phyloP scores from a whole-genome alignment of 306 rosid species.

The Dryas octopetala region DNA sequence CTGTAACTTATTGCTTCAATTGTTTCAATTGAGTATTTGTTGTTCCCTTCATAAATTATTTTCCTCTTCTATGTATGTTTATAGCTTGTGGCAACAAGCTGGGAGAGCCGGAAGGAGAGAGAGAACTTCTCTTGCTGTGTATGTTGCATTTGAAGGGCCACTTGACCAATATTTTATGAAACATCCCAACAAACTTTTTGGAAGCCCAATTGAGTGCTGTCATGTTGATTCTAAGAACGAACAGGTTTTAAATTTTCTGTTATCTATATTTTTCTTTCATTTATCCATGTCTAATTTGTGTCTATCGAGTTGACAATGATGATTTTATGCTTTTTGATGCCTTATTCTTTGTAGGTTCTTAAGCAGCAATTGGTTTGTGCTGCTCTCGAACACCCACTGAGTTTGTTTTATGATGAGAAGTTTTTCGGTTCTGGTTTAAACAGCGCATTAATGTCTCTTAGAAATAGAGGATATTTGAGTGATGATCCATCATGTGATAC shows the following conservation, averaged over 20 bases:
- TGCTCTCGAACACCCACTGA: conserved; percentile 72
- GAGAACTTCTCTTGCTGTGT: conserved; percentile 79
- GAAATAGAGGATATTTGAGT: conserved; percentile 59
- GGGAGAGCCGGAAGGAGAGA: conserved; percentile 97
- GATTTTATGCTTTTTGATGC: conserved; percentile 25
- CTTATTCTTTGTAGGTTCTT: conserved; percentile 59
- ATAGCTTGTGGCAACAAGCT: conserved; percentile 97
- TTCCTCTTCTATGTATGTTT: conserved; percentile 11
- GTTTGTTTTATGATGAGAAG: conserved; percentile 64
- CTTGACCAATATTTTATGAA: conserved; percentile 95
- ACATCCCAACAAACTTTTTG: conserved; percentile 79
- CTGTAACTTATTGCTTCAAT: conserved; percentile 18
- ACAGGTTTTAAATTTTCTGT: conserved; percentile 53
- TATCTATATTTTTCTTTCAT: conserved; percentile 17
- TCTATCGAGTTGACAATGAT: conserved; percentile 11
- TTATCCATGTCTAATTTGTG: conserved; percentile 4
- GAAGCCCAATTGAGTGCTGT: conserved; percentile 86
- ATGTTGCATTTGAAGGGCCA: conserved; percentile 89
- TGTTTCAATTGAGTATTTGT: conserved; percentile 15
- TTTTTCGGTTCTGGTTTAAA: conserved; percentile 70
- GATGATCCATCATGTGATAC: conserved; percentile 47
- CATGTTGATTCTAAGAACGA: conserved; percentile 78
- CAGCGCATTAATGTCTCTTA: conserved; percentile 51
- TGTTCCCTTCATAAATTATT: neutral
- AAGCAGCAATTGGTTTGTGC: conserved; percentile 89